phyloP scores from a whole-genome alignment of 371 early-diverging fungal genomes.

The Saksenaea vasiformis region DNA sequence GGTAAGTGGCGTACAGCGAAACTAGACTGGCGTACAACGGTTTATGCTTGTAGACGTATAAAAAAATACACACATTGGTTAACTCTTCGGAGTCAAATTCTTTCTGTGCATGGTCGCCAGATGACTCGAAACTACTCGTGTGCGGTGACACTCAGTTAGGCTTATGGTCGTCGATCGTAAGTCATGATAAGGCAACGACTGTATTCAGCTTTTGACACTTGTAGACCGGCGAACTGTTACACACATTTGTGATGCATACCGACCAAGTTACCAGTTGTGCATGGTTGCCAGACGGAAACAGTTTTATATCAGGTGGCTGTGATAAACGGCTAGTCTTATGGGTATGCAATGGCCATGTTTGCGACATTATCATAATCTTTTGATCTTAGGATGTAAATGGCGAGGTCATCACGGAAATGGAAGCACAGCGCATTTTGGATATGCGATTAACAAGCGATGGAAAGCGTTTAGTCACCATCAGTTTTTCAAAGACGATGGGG shows the following conservation, averaged over 20 bases:
- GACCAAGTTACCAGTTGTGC: conserved; percentile 81
- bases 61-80: conserved; percentile 27
- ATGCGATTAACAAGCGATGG: conserved; percentile 79
- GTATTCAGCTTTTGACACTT: not conserved
- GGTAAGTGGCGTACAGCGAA: conserved; percentile 34
- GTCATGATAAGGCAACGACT: not conserved
- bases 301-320: conserved; percentile 79
- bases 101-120: conserved; percentile 91
- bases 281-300: conserved; percentile 78
- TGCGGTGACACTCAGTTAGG: conserved; percentile 79
- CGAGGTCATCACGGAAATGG: conserved; percentile 66
- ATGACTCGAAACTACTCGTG: conserved; percentile 74
- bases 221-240: conserved; percentile 57
- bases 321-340: conserved; percentile 81
- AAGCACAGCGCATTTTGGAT: conserved; percentile 78
- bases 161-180: conserved; percentile 83
- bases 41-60: conserved; percentile 39
- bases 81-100: conserved; percentile 69
- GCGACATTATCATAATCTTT: not conserved
- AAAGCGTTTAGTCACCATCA: conserved; percentile 70
- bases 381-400: conserved; percentile 57
- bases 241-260: conserved; percentile 59
- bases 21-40: not conserved
- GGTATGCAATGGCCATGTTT: conserved; percentile 36
- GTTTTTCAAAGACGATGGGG: conserved; percentile 50